Percentiles rank a stretch among this genome's conserved stretches.
These are phyloP conservation scores for Hypoxylon sp. DNA, from an alignment of 2,329 filamentous ascomycete genomes.

Conservation along the genomic window DNA sequence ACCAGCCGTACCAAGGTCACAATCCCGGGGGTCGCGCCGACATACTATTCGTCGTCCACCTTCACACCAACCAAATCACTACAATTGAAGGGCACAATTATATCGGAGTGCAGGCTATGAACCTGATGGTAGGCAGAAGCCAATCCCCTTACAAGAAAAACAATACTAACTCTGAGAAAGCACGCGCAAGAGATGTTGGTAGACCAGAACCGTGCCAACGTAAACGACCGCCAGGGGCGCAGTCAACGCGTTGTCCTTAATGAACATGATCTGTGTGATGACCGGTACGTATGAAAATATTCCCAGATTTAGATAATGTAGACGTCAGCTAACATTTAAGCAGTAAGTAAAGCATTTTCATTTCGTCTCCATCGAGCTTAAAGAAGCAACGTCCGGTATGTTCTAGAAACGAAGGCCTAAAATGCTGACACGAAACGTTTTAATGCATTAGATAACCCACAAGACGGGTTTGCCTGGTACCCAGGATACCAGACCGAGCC, in stretches of 20 bases:
- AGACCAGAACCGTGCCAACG: not conserved
- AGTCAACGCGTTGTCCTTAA: not conserved
- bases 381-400: no score
- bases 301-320: no score
- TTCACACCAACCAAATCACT: constrained; percentile 3
- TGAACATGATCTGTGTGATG: not conserved
- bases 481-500: not conserved
- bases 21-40: not conserved
- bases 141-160: not conserved
- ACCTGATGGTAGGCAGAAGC: not conserved
- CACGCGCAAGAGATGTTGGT: not conserved
- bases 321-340: no score
- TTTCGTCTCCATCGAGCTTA: no score
- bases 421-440: no score
- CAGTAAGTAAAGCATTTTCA: no score
- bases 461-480: constrained; percentile 1
- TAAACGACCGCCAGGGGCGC: not conserved
- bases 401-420: no score
- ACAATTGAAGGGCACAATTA: not conserved
- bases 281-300: not conserved
- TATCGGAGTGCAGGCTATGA: not conserved
- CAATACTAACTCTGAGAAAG: not conserved
- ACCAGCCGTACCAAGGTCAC: not conserved
- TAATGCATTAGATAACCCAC: not conserved
- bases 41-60: not conserved